Base-by-base conservation (phyloP, 2,329 filamentous ascomycete genomes). In the Fusarium humuli region DNA sequence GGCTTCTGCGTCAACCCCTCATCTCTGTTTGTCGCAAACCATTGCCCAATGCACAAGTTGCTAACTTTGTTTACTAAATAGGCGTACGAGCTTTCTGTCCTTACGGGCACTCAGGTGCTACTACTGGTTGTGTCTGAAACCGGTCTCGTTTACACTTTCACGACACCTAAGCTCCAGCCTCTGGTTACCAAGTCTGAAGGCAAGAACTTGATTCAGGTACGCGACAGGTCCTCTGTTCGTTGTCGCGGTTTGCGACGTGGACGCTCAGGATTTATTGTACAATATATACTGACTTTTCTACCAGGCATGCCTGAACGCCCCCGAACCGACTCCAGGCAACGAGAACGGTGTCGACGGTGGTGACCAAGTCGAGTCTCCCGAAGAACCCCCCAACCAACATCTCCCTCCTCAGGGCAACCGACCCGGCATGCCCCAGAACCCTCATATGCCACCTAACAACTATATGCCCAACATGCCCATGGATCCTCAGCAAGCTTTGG, bases 181-280 rank as follows among this genome's bases (percentile, higher is more conserved):
- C 90, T 99, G 57, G 96, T 98, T 75, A 99, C 96, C 70, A 98
- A 98, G 86, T 92, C 96, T 20, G 96, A 98, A 83, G 96, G 96
- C 84, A 99, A 99, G 89, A 99, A 99, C 81, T 86, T 99, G 72
- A 98, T 99, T 75, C 96, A 99, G 90, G 96, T 98, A 88, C 72
- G 89, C 46, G 49, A 59, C 40, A 42, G 18, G 34, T 20, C 30
- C 37, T 18, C 34, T 30, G 20, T 18, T 27, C 20, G 11, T 41
- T 44, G 44, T 55, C 32, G 45, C 29, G 37, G 20, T 41, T 53
- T 29, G 49, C n/a, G 49, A 53, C 20, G 3, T 10, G 37, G 23
- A 42, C 11, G 13, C 13, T 8, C 5, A 18, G 13, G 13, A 22
- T 11, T 22, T 20, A n/a, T 14, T 22, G 23, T 42, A 25, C 32